Evolutionary conservation across 176 grass and related monocot species (phyloP).

Genomic region (Sorghum bicolor): Sorghum_bicolor_NCBIv3 NC_012870.2:2097001-2097500

Average conservation of each 20-base stretch:
- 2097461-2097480: conserved; percentile 16
- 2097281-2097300: not conserved
- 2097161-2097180: conserved; percentile 4
- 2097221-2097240: too few relatives aligned
- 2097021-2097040: not conserved
- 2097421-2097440: too few relatives aligned
- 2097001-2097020: not conserved
- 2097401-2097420: too few relatives aligned
- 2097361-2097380: not conserved
- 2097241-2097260: too few relatives aligned
- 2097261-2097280: not conserved
- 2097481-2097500: conserved; percentile 50
- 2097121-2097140: not conserved
- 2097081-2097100: not conserved
- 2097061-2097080: not conserved
- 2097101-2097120: not conserved
- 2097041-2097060: not conserved
- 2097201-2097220: too few relatives aligned
- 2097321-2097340: not conserved
- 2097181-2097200: not conserved
- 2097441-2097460: not conserved
- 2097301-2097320: not conserved
- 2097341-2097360: not conserved
- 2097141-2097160: not conserved
- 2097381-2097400: not conserved